Conservation (phyloP, 2,329 filamentous ascomycete genomes). For the Xylaria sp. region DNA sequence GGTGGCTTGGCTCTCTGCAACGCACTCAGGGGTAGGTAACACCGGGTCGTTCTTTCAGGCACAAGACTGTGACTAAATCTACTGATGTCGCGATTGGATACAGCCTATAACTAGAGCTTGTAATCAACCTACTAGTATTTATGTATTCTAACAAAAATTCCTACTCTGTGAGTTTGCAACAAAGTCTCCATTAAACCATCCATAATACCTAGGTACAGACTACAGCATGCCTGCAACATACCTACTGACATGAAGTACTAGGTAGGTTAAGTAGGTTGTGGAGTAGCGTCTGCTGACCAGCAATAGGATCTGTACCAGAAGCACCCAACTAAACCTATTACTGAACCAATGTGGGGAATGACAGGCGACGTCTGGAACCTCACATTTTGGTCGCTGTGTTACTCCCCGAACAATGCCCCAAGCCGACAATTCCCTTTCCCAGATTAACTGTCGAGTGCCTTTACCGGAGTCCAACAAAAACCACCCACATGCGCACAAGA, state of each 20-base stretch:
- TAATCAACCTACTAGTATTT: no score
- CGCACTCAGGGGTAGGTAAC: background rate
- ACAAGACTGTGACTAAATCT: background rate
- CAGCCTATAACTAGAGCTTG: no score
- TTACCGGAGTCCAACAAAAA: conserved; percentile 42
- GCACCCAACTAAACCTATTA: conserved; percentile 19
- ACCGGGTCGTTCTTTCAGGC: background rate
- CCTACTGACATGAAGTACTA: background rate
- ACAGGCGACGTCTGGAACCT: conserved; percentile 7
- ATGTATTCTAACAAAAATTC: no score
- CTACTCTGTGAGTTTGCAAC: background rate
- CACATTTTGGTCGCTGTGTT: conserved; percentile 19
- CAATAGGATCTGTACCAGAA: background rate
- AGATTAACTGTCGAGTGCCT: conserved; percentile 31
- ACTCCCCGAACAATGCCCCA: conserved; percentile 28
- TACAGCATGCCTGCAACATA: background rate
- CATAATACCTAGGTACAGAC: background rate
- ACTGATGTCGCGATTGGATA: background rate
- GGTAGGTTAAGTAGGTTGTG: background rate
- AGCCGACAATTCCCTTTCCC: conserved; percentile 30
- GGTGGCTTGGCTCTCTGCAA: background rate
- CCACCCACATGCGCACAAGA: conserved; percentile 49
- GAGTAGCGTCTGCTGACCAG: background rate
- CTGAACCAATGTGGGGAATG: conserved; percentile 24
- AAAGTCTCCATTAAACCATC: background rate